Evolutionary conservation across 2,329 filamentous ascomycete species (phyloP).

Genomic region (Exophiala spinifera): DNA sequence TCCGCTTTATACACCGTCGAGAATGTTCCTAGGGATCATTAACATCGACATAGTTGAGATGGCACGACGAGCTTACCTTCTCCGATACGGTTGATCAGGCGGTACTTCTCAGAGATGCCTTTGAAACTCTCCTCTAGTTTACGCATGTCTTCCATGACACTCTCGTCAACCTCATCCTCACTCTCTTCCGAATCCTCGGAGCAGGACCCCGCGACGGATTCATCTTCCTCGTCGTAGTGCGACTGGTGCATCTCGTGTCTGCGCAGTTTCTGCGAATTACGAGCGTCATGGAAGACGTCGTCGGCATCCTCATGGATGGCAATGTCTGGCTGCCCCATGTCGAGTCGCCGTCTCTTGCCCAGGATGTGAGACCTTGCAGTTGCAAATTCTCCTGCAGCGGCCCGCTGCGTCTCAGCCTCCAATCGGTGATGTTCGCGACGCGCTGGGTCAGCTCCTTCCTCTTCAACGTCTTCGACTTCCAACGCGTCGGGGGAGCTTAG

Average conservation of each 20-base stretch:
- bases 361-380: constrained; percentile 1
- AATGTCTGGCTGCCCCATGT: constrained; percentile 26
- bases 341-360: constrained; percentile 17
- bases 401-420: constrained; percentile 11
- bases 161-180: constrained; percentile 43
- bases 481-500: constrained; percentile 5
- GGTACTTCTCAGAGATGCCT: constrained; percentile 78
- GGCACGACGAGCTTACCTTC: constrained; percentile 63
- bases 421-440: neutral
- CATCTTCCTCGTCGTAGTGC: constrained; percentile 35
- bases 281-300: constrained; percentile 4
- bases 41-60: constrained; percentile 17
- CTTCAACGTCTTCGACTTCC: constrained; percentile 4
- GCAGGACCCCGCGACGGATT: constrained; percentile 22
- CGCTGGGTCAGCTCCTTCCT: constrained; percentile 4
- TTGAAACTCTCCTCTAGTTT: constrained; percentile 78
- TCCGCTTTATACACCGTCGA: constrained; percentile 99
- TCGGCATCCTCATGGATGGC: constrained; percentile 27
- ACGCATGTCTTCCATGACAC: constrained; percentile 79
- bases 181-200: constrained; percentile 34
- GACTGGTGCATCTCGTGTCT: constrained; percentile 24
- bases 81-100: constrained; percentile 92
- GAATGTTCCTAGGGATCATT: constrained; percentile 71
- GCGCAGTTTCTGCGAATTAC: constrained; percentile 1
- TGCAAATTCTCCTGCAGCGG: constrained; percentile 14